These are phyloP conservation scores for Mucor lusitanicus DNA, from an alignment of 371 early-diverging fungal species.

Conservation along the genomic window DNA sequence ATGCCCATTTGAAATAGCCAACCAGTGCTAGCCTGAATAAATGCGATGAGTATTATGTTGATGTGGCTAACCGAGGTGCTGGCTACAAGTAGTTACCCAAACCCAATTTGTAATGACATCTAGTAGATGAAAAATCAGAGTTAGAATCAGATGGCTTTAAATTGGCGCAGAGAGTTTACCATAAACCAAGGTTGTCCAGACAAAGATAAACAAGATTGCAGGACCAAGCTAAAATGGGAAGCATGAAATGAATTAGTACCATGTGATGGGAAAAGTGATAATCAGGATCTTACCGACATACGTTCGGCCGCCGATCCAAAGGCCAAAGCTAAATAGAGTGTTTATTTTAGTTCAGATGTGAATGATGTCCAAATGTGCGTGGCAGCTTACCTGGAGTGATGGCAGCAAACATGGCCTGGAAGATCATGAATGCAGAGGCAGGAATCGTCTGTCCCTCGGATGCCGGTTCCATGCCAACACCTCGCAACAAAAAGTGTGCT, in stretches of 20 bases:
- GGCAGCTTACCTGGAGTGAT: slow-evolving; percentile 53
- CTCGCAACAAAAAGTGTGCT: slow-evolving; percentile 46
- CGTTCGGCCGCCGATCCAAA: slow-evolving; percentile 87
- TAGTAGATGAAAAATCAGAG: background rate
- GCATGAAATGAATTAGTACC: background rate
- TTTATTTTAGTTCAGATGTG: background rate
- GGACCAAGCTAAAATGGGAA: slow-evolving; percentile 58
- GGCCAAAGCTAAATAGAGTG: slow-evolving; percentile 59
- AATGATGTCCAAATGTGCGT: too few relatives aligned
- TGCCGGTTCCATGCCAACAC: slow-evolving; percentile 42
- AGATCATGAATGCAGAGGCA: slow-evolving; percentile 62
- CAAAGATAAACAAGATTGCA: slow-evolving; percentile 74
- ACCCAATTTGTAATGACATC: slow-evolving; percentile 82
- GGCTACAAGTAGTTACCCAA: slow-evolving; percentile 54
- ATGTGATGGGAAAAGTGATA: background rate
- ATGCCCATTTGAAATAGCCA: slow-evolving; percentile 72
- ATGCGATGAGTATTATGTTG: background rate
- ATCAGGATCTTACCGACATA: slow-evolving; percentile 51
- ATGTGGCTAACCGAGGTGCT: background rate
- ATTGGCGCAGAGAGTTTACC: slow-evolving; percentile 12
- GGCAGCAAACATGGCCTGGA: slow-evolving; percentile 77
- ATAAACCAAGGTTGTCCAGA: slow-evolving; percentile 87
- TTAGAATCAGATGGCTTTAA: background rate
- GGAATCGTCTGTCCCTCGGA: slow-evolving; percentile 55
- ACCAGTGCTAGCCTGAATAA: slow-evolving; percentile 46